Evolutionary conservation across 768 basidiomycete species (phyloP).

Genomic region (Gelatoporia subvermispora): DNA sequence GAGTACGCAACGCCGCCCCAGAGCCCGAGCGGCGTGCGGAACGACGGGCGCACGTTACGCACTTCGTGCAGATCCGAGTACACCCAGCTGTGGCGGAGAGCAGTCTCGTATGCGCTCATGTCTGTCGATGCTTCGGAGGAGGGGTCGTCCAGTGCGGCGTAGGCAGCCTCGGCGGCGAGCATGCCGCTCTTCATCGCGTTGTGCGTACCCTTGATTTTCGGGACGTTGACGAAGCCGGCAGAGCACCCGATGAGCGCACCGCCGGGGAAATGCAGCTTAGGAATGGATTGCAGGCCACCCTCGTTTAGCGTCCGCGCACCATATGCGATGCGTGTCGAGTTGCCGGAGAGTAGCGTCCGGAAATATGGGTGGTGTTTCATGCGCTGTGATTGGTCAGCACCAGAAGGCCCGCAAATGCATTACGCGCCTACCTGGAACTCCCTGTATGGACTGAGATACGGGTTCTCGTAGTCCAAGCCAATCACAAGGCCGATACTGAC

Average conservation of each 20-base stretch:
- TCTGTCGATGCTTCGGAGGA: constrained; percentile 36
- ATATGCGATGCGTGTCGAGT: constrained; percentile 77
- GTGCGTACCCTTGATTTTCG: constrained; percentile 98
- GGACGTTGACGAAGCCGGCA: constrained; percentile 92
- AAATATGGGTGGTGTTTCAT: constrained; percentile 98
- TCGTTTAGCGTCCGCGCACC: constrained; percentile 89
- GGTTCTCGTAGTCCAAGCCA: constrained; percentile 92
- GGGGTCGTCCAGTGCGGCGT: constrained; percentile 44
- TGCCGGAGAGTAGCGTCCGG: constrained; percentile 68
- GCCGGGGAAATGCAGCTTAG: constrained; percentile 83
- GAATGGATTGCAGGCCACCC: constrained; percentile 90
- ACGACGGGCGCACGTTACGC: constrained; percentile 86
- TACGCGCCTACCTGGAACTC: constrained; percentile 74
- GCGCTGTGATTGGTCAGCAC: constrained; percentile 39
- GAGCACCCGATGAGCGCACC: constrained; percentile 94
- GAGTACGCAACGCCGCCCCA: constrained; percentile 88
- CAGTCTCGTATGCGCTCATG: constrained; percentile 68
- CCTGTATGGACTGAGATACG: constrained; percentile 85
- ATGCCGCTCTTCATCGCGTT: constrained; percentile 99
- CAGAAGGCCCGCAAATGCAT: not conserved
- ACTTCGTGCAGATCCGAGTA: constrained; percentile 84
- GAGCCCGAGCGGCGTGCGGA: constrained; percentile 73
- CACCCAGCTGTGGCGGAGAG: constrained; percentile 77
- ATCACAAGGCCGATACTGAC: constrained; percentile 90
- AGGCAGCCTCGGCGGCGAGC: constrained; percentile 90